A percentile compares a stretch with the other conserved stretches of the same genome.
These are phyloP conservation scores for Lentinus brumalis DNA, from an alignment of 768 basidiomycete species.

Conservation along the genomic window DNA sequence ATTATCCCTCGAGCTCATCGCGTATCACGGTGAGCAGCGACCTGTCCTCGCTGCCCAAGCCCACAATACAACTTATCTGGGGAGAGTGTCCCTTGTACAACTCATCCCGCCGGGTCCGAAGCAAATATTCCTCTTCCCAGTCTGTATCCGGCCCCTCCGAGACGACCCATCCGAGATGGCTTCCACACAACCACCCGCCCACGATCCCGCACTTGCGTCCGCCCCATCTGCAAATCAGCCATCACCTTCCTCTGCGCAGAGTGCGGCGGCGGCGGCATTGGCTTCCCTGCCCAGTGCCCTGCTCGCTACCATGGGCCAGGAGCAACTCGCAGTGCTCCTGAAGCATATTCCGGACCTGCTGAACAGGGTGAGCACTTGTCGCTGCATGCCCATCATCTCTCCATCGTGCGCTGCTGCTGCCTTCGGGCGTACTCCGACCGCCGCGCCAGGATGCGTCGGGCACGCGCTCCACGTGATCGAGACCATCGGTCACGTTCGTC, in stretches of 20 bases:
- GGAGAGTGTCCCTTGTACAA: neutral
- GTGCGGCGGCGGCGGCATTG: neutral
- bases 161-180: slow-evolving; percentile 17
- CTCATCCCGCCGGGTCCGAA: neutral
- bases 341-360: slow-evolving; percentile 57
- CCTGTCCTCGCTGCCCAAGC: slow-evolving; percentile 8
- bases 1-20: slow-evolving; percentile 22
- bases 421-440: neutral
- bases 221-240: slow-evolving; percentile 14
- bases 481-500: slow-evolving; percentile 25
- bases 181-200: slow-evolving; percentile 20
- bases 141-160: neutral
- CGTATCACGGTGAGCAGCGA: slow-evolving; percentile 17
- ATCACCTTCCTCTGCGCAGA: slow-evolving; percentile 16
- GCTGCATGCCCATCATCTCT: slow-evolving; percentile 5
- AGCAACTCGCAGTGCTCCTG: slow-evolving; percentile 61
- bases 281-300: slow-evolving; percentile 9
- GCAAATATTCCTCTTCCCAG: neutral
- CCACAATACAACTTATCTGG: neutral
- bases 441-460: slow-evolving; percentile 14
- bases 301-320: slow-evolving; percentile 43
- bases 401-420: neutral
- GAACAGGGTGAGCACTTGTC: slow-evolving; percentile 43
- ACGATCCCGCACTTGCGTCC: slow-evolving; percentile 23
- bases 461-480: slow-evolving; percentile 26